phyloP scores from a whole-genome alignment of 495 filamentous ascomycete species.

The Aspergillus heteromorphus region DNA sequence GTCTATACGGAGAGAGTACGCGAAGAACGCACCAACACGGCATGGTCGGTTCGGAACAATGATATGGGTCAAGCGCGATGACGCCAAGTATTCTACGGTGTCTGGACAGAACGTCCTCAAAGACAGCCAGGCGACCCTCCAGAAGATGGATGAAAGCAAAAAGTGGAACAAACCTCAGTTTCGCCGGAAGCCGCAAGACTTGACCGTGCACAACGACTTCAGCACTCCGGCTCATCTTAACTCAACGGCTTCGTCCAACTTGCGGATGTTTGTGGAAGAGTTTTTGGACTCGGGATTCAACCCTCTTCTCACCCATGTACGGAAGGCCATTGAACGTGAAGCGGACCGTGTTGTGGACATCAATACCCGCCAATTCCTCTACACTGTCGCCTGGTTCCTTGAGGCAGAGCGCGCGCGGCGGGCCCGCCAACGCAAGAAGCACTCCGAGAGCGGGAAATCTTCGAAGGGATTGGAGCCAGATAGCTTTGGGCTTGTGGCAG shows the following conservation, averaged over 20 bases:
- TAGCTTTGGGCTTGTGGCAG: conserved; percentile 79
- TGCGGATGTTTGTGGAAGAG: conserved; percentile 82
- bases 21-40: conserved; percentile 73
- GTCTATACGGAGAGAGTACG: conserved; percentile 70
- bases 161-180: conserved; percentile 77
- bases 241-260: conserved; percentile 59
- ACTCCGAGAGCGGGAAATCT: conserved; percentile 28
- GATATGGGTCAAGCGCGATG: conserved; percentile 90
- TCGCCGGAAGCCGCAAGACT: conserved; percentile 57
- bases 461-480: conserved; percentile 55
- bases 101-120: conserved; percentile 80
- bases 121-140: conserved; percentile 63
- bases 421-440: conserved; percentile 44
- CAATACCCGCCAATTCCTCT: conserved; percentile 83
- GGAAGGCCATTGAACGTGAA: conserved; percentile 87
- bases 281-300: conserved; percentile 97
- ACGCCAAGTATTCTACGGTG: conserved; percentile 73
- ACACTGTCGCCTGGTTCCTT: conserved; percentile 90
- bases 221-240: conserved; percentile 66
- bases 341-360: conserved; percentile 70
- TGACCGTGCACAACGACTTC: conserved; percentile 63
- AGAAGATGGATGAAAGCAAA: conserved; percentile 88
- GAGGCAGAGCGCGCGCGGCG: conserved; percentile 78
- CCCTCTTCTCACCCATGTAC: conserved; percentile 78
- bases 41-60: conserved; percentile 96